Evolutionary conservation across 108 stramenopile genomes (phyloP).

Genomic region (Craspedostauros australis): DNA sequence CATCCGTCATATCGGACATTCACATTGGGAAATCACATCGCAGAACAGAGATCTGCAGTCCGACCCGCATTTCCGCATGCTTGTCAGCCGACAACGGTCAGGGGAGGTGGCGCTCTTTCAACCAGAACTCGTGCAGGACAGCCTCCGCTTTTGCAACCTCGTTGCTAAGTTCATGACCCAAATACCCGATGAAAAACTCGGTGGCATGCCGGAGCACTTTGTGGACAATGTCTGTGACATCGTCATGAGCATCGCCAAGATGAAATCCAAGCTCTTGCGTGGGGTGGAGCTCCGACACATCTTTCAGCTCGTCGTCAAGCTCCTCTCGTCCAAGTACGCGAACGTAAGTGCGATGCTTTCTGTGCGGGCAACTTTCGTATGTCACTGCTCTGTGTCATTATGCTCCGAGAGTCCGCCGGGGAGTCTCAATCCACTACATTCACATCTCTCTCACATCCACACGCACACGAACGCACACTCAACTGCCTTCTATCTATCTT

Average conservation of each 20-base stretch:
- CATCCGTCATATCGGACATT: conserved; percentile 47
- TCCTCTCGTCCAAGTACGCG: conserved; percentile 64
- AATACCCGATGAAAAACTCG: conserved; percentile 44
- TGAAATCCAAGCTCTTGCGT: conserved; percentile 46
- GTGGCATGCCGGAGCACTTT: conserved; percentile 76
- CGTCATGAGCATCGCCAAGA: conserved; percentile 49
- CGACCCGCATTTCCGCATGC: conserved; percentile 61
- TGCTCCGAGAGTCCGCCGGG: too few relatives aligned
- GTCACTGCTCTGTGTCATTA: too few relatives aligned
- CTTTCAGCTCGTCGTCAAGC: conserved; percentile 65
- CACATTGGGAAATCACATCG: conserved; percentile 46
- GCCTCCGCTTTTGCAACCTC: conserved; percentile 60
- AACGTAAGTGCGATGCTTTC: conserved; percentile 42
- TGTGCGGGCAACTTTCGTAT: too few relatives aligned
- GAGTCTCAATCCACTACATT: too few relatives aligned
- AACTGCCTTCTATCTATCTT: neutral
- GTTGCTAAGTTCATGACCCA: conserved; percentile 50
- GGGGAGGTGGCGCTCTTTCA: conserved; percentile 63
- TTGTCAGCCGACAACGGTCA: conserved; percentile 47
- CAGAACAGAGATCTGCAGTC: conserved; percentile 48
- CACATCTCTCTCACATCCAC: neutral
- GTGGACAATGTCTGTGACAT: conserved; percentile 72
- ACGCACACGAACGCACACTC: neutral
- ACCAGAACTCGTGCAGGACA: conserved; percentile 58
- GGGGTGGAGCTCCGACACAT: conserved; percentile 58